Evolutionary conservation across 1,284 basidiomycete genomes (phyloP).

Genomic region (Wolfiporia cocos): DNA sequence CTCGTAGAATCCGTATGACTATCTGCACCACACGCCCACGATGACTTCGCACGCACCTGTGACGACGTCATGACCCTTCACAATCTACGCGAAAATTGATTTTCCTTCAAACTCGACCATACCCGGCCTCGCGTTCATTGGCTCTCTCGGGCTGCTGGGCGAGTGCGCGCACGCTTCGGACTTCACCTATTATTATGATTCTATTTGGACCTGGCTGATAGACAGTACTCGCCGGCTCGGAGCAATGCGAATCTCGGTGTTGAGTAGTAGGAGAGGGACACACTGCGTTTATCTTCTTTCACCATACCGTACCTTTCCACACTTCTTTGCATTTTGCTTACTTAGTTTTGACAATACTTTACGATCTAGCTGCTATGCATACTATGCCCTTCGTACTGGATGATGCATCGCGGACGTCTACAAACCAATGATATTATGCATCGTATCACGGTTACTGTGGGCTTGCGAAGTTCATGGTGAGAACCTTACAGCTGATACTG

Average conservation of each 20-base stretch:
- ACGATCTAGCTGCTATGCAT: too few species aligned
- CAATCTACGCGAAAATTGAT: background rate
- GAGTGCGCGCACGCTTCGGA: background rate
- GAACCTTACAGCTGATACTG: too few species aligned
- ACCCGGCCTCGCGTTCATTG: background rate
- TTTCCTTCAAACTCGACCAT: background rate
- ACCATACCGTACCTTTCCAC: too few species aligned
- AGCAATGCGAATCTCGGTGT: too few species aligned
- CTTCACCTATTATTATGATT: background rate
- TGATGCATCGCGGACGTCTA: too few species aligned
- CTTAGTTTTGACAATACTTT: background rate
- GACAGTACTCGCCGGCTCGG: background rate
- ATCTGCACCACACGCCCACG: background rate
- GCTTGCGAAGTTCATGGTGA: too few species aligned
- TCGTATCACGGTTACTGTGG: too few species aligned
- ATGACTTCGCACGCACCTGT: conserved; percentile 4
- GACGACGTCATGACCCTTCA: background rate
- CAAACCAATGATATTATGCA: too few species aligned
- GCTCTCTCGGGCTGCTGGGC: too few species aligned
- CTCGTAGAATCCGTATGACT: conserved; percentile 15
- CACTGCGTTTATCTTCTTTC: background rate
- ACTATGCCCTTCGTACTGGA: too few species aligned
- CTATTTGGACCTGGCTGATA: background rate
- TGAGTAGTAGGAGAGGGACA: background rate
- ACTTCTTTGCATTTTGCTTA: background rate